Base-by-base conservation (phyloP, 2,329 filamentous ascomycete species). In the Intubia oerlemansii region DNA sequence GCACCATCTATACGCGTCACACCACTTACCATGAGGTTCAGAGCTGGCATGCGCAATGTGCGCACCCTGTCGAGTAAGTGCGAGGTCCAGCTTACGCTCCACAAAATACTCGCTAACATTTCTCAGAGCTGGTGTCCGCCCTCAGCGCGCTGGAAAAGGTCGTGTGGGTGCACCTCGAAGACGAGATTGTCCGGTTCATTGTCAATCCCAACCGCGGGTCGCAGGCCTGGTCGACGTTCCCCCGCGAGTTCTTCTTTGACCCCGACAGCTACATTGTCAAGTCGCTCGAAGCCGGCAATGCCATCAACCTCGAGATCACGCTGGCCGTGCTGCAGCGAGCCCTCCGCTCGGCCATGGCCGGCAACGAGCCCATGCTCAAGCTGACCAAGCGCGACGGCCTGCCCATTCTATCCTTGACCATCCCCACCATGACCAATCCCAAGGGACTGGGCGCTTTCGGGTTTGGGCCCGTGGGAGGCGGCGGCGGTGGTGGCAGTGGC, bases 291-390 rank as follows among this genome's bases (percentile, higher is more conserved):
- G 57, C 58, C 22, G 61, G 69, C 49, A 92, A 92, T 51, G 79
- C 82, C 30, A 93, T 98, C 53, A 93, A 98, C 52, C 73, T 98
- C 37, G 88, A 98, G 53, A 67, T 98, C 2, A 82, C 88, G 16
- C 69, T 95, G n/a, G 65, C 68, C 10, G 74, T 79, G 2, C 68
- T 98, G 14, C 79, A 88, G 43, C 75, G 84, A 34, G 88, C 88
- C n/a, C 69, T 98, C 33, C 81, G 75, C 42, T 93, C 84, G 20
- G 85, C 85, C 25, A 57, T 77, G 8, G 18, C 21, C 30, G 74
- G 79, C 44, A 80, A 79, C 41, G 75, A 79, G 12, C 81, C 84
- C 31, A 77, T 75, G 10, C 68, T 98, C 22, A 76, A 85, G 22
- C 67, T 98, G 24, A 93, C 85, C 15, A 95, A 95, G 50, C 90